Evolutionary conservation across 257 asterid species (phyloP).

Genomic region (Striga asiatica): DNA sequence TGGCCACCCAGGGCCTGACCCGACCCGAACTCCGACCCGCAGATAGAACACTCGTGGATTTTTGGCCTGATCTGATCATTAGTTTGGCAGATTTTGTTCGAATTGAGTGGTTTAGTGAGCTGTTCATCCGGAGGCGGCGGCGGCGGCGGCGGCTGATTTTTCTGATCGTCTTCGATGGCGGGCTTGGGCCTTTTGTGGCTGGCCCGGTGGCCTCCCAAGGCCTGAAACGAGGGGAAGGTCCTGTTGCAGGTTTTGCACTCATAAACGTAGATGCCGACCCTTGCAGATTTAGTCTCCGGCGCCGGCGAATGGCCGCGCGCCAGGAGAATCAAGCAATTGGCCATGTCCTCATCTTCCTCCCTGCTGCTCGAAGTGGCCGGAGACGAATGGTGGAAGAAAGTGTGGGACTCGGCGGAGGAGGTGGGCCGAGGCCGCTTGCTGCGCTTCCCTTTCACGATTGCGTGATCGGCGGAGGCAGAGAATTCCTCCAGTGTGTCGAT

Average conservation of each 20-base stretch:
- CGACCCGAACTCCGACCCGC: constrained; percentile 70
- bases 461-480: constrained; percentile 30
- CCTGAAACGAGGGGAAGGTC: constrained; percentile 74
- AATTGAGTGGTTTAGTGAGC: background rate
- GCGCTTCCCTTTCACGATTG: constrained; percentile 50
- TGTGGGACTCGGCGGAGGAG: constrained; percentile 24
- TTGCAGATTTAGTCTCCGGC: constrained; percentile 25
- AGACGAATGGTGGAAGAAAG: background rate
- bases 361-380: constrained; percentile 33
- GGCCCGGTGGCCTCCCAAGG: constrained; percentile 85
- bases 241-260: constrained; percentile 79
- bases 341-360: constrained; percentile 77
- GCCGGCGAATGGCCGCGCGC: constrained; percentile 47
- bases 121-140: background rate
- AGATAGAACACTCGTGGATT: constrained; percentile 68
- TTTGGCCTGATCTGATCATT: constrained; percentile 23
- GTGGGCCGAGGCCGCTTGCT: constrained; percentile 44
- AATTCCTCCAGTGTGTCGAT: constrained; percentile 37
- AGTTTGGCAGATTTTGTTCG: constrained; percentile 2
- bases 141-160: constrained; percentile 15
- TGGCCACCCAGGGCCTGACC: constrained; percentile 96
- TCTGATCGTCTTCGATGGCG: constrained; percentile 21
- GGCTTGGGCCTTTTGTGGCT: constrained; percentile 66
- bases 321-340: constrained; percentile 71
- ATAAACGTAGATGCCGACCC: constrained; percentile 43